Percentiles rank a stretch among this genome's conserved stretches.
Conservation (phyloP, 2,329 filamentous ascomycete genomes). For the Diaporthe nobilis region DNA sequence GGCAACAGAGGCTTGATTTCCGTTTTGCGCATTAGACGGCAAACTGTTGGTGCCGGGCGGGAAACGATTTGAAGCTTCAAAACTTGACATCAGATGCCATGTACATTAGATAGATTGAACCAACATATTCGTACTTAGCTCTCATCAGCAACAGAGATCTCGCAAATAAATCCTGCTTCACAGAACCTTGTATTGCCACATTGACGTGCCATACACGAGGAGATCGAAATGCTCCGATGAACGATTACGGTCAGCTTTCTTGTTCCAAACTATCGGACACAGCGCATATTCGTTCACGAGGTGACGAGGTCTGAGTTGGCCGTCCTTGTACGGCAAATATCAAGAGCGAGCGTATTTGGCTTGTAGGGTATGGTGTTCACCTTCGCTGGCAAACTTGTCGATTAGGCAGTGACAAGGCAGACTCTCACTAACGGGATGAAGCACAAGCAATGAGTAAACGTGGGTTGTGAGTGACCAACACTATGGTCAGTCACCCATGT, state of each 20-base stretch:
- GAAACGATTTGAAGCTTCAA: not conserved
- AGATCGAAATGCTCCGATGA: too few species aligned
- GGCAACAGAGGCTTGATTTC: conserved; percentile 69
- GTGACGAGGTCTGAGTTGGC: not conserved
- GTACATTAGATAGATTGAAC: too few species aligned
- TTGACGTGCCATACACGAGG: too few species aligned
- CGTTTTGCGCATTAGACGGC: conserved; percentile 58
- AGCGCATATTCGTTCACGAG: not conserved
- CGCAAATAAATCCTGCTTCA: not conserved
- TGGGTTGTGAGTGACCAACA: not conserved
- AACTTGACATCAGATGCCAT: too few species aligned
- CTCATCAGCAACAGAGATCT: not conserved
- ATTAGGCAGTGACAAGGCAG: not conserved
- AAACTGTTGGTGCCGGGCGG: too few species aligned
- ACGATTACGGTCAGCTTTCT: not conserved
- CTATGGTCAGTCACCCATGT: not conserved
- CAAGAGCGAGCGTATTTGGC: not conserved
- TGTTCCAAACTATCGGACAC: not conserved
- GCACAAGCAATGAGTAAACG: not conserved
- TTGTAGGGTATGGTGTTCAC: not conserved
- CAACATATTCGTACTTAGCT: too few species aligned
- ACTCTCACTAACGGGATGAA: not conserved
- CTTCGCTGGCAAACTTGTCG: not conserved
- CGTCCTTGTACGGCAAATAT: too few species aligned
- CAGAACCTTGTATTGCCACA: not conserved